phyloP scores from a whole-genome alignment of 2,329 filamentous ascomycete genomes.

The Epichloe typhina region DNA sequence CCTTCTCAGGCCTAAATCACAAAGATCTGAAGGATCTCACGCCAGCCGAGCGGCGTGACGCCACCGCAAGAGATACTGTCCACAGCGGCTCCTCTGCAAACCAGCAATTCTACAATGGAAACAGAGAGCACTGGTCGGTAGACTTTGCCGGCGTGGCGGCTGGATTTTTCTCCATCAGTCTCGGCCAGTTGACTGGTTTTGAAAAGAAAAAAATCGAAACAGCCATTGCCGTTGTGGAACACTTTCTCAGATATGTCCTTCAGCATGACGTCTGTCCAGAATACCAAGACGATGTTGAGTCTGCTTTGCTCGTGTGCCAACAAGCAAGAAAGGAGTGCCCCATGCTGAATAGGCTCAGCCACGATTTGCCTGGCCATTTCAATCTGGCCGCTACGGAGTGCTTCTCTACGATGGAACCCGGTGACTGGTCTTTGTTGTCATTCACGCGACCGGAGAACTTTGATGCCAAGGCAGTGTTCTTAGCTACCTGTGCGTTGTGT shows the following conservation, averaged over 20 bases:
- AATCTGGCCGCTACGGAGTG: slow-evolving; percentile 62
- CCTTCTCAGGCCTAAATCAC: slow-evolving; percentile 48
- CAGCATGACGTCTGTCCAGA: slow-evolving; percentile 81
- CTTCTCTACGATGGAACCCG: slow-evolving; percentile 32
- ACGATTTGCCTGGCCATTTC: slow-evolving; percentile 60
- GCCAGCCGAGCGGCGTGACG: slow-evolving; percentile 46
- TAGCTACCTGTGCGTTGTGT: slow-evolving; percentile 30
- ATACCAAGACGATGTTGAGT: slow-evolving; percentile 51
- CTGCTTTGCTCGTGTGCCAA: slow-evolving; percentile 54
- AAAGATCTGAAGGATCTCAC: slow-evolving; percentile 43
- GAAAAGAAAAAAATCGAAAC: slow-evolving; percentile 38
- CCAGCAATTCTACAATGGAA: slow-evolving; percentile 35
- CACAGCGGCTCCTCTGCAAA: slow-evolving; percentile 30
- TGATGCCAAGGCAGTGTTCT: slow-evolving; percentile 29
- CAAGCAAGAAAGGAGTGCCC: slow-evolving; percentile 54
- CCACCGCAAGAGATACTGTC: slow-evolving; percentile 50
- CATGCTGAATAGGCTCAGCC: slow-evolving; percentile 36
- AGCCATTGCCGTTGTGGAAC: slow-evolving; percentile 57
- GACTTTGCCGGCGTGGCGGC: slow-evolving; percentile 70
- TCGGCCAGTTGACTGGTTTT: slow-evolving; percentile 43
- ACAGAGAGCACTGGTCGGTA: slow-evolving; percentile 52
- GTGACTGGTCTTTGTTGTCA: slow-evolving; percentile 17
- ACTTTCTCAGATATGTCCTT: slow-evolving; percentile 80
- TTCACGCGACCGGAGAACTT: slow-evolving; percentile 24
- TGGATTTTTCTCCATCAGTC: slow-evolving; percentile 57